Base-by-base conservation (phyloP, 768 basidiomycete species). In the Clavaria fumosa region DNA sequence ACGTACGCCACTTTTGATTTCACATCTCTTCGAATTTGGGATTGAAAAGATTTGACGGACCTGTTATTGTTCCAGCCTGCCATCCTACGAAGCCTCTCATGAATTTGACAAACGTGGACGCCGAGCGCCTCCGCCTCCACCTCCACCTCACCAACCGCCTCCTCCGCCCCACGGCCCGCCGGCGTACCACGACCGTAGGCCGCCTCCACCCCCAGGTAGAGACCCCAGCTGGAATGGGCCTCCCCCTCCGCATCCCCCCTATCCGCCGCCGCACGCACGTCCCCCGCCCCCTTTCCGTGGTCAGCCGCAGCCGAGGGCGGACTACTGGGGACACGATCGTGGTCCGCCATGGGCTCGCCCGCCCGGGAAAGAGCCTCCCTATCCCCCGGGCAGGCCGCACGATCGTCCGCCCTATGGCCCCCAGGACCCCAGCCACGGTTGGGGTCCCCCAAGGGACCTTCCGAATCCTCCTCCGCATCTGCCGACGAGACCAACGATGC, bases 81-180 rank as follows among this genome's bases (percentile, higher is more conserved):
- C 81, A 3, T 60, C 63, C 5, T 86, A 86, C 45, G 82, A 86
- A 54, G 70, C 82, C 1, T 86, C 82, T 1, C 82, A 86, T 44
- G 82, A 86, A 51, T 82, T 80, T 28, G 79, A 81, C 55, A 79
- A 74, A 48, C 74, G 78, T 20, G 74, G 73, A 2, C 73, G 78
- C 15, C 65, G 77, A 26, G 57, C 54, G 18, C 54, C 61, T 60
- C 31, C 47, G 38, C 28, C 44, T 33, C 20, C 40, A 14, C 39
- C 39, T 36, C 30, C 41, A 11, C 22, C 2, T 36, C 42, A 48
- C 41, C 31, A 37, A 38, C 45, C 55, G 24, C 39, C 48, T 36
- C 51, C 51, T 15, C 43, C 33, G 39, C 34, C 17, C 9, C 31
- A 43, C 28, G 38, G 12, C 42, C 30, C 19, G 28, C 26, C 15